Percentiles rank a stretch among this genome's conserved stretches.
phyloP scores from a whole-genome alignment of 805 yeast species.

The Priceomyces castillae region DNA sequence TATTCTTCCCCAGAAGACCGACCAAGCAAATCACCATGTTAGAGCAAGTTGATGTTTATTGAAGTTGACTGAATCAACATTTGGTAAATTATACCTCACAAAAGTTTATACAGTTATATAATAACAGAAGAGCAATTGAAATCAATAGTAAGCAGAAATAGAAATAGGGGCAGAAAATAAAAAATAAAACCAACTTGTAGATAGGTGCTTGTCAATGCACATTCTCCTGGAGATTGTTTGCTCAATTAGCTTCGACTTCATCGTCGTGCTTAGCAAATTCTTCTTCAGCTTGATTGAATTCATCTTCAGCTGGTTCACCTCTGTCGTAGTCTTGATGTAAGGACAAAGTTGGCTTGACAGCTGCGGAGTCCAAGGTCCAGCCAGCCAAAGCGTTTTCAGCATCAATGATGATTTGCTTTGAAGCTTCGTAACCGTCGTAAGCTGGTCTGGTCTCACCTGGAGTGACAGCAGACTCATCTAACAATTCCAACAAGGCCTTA shows the following conservation, averaged over 20 bases:
- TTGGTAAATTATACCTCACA: too few species aligned
- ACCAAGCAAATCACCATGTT: too few species aligned
- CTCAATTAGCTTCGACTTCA: slow-evolving; percentile 9
- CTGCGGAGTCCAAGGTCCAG: slow-evolving; percentile 83
- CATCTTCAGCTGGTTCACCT: slow-evolving; percentile 48
- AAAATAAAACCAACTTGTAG: not conserved
- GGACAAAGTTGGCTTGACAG: slow-evolving; percentile 75
- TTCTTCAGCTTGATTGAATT: slow-evolving; percentile 49
- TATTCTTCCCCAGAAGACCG: too few species aligned
- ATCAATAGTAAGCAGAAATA: not conserved
- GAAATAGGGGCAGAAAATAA: not conserved
- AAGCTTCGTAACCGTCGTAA: slow-evolving; percentile 85
- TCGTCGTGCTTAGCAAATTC: slow-evolving; percentile 51
- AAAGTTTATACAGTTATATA: too few species aligned
- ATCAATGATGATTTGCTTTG: slow-evolving; percentile 82
- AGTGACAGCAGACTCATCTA: slow-evolving; percentile 82
- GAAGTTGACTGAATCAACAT: too few species aligned
- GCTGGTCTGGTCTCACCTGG: slow-evolving; percentile 93
- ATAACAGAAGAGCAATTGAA: not conserved
- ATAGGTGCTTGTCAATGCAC: not conserved
- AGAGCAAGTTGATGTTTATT: too few species aligned
- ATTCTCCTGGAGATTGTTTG: not conserved
- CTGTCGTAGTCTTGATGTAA: slow-evolving; percentile 58
- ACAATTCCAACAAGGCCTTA: slow-evolving; percentile 76
- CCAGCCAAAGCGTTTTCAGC: slow-evolving; percentile 80